Base-by-base conservation (phyloP, 805 yeast species). In the Wickerhamiella lipophila region DNA sequence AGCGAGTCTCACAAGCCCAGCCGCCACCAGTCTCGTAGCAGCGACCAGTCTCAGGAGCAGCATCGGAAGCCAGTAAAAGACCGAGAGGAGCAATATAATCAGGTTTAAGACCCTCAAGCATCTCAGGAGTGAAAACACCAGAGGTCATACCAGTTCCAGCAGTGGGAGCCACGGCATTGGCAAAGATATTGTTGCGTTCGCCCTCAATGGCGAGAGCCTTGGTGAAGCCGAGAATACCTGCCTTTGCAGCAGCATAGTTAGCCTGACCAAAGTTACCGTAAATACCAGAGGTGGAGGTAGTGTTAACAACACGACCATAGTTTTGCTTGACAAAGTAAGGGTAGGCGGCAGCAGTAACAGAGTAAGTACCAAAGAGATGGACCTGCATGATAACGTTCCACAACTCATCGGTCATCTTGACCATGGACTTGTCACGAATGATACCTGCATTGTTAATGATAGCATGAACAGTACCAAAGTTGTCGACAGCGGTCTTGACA, bases 221-320 rank as follows among this genome's bases (percentile, higher is more conserved):
- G 36, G 95, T 75, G 57, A 89, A 75, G 15, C 95, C 95, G 44
- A 87, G 68, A 54, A 89, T 78, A 21, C 86, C 96, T 47, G 83
- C 78, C 70, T 89, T 89, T 42, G 97, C 96, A 27, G 96, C 79
- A 18, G 95, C 80, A 66, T 89, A 89, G 70, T 89, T 89, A 36
- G 96, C 85, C 69, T 89, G 98, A 46, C 98, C 98, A 69, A 89
- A 89, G 71, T 83, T 86, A 55, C 98, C 98, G 66, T 89, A 89
- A 57, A 89, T 87, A 56, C 97, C 98, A 1, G 96, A 87, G 8
- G 97, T 89, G 16, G 96, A 87, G 21, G 96, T 76, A 41, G 94
- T 84, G 67, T 89, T 89, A 56, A 89, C 76, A 50, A 89, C 80
- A 55, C 78, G 74, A 57, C 97, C 96, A 49, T 75, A 73, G 57